Evolutionary conservation across 441 rosid species (phyloP), one percentile per base, ranked within the genome.

Genomic region (Croton laevigatus): DNA sequence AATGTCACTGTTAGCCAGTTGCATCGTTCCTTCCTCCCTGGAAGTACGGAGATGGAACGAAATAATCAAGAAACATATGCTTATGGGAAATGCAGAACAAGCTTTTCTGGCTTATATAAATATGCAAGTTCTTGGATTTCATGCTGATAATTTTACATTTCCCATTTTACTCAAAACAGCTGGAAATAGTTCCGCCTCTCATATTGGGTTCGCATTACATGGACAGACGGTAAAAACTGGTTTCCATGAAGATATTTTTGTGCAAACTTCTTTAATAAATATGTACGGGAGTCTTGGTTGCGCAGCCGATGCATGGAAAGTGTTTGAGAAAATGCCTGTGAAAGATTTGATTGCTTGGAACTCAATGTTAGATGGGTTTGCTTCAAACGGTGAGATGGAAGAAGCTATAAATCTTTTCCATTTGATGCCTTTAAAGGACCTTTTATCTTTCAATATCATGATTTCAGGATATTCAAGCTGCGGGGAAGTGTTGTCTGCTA

Each of bases 221-320:
- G 75, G 71, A 37, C 81, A 66, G 65, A 62, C 75, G 8, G 62
- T 70, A 6, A 78, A 78, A 59, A 37, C 73, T 34, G 84, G 84
- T 38, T 72, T 70, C 49, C 27, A 13, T 14, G 12, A 9, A 19
- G 75, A 75, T 34, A 49, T 59, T n/a, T 72, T 78, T 59, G 78
- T 81, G 16, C 79, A 81, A 61, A 81, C 81, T 59, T 76, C 78
- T 58, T 61, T 77, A 63, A 13, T 78, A 42, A 57, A 72, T 17
- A 51, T 72, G 81, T 75, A 75, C n/a, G 23, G 68, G 12, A 6
- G 23, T 48, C 69, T 72, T 59, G 12, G 19, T 4, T 66, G 69
- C 8, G 7, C 34, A 4, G 52, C 3, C 38, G 80, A 72, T 44
- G 79, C 79, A 52, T 48, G 45, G 62, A 64, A 73, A 37, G 62